Conservation (phyloP, 2,329 filamentous ascomycete species). For the Trichophyton benhamiae region DNA sequence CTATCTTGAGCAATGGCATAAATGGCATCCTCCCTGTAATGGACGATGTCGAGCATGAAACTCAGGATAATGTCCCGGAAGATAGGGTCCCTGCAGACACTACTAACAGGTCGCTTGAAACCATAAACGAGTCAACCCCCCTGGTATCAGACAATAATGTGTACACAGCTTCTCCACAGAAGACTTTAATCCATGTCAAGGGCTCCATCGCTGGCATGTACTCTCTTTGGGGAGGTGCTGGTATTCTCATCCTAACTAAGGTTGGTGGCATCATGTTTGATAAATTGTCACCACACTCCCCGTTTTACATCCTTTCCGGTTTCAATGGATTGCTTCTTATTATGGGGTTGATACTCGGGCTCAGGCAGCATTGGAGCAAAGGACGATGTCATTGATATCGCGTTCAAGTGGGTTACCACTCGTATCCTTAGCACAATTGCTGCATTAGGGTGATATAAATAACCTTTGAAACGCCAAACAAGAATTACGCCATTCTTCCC, state of each 20-base stretch:
- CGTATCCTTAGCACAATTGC: not conserved
- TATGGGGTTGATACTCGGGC: conserved; percentile 17
- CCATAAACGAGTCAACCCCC: conserved; percentile 19
- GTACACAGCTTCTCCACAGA: not conserved
- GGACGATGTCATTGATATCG: not conserved
- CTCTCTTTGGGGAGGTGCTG: conserved; percentile 76
- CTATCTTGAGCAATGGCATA: conserved; percentile 70
- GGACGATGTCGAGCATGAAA: not conserved
- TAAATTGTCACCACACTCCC: conserved; percentile 56
- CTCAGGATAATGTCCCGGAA: not conserved
- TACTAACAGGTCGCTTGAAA: not conserved
- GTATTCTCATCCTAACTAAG: conserved; percentile 85
- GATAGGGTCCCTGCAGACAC: not conserved
- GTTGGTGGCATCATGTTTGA: conserved; percentile 81
- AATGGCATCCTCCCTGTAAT: conserved; percentile 32
- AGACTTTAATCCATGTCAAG: conserved; percentile 53
- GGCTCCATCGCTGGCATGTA: conserved; percentile 93
- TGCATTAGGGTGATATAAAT: not conserved
- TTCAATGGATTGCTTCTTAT: conserved; percentile 66
- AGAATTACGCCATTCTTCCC: not conserved
- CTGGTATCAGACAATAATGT: conserved; percentile 17
- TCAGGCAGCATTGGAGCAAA: conserved; percentile 6
- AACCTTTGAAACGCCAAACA: not conserved
- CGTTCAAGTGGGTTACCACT: not conserved
- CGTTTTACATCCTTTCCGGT: conserved; percentile 85